Conservation (phyloP, 371 early-diverging fungal genomes). For the Mortierella sp. region DNA sequence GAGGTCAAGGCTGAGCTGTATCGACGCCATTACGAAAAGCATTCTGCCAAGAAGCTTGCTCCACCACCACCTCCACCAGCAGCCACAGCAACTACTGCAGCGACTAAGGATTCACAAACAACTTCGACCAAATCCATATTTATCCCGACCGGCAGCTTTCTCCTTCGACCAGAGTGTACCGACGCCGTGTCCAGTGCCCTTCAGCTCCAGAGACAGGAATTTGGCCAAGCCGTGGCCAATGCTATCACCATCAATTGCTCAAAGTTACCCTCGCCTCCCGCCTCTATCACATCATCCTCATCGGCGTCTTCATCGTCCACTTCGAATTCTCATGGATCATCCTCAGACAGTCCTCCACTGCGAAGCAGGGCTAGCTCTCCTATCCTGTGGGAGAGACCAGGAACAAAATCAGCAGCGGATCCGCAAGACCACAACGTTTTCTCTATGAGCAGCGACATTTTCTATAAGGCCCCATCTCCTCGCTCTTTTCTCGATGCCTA, state of each 20-base stretch:
- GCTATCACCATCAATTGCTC: neutral
- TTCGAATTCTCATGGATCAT: neutral
- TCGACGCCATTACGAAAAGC: constrained; percentile 50
- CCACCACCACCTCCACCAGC: constrained; percentile 8
- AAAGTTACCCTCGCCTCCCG: neutral
- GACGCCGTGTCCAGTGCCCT: neutral
- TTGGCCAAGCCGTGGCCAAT: constrained; percentile 1
- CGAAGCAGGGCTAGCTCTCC: constrained; percentile 10
- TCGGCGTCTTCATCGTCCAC: neutral
- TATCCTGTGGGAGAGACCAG: constrained; percentile 2
- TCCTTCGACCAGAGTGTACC: neutral
- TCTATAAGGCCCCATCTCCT: constrained; percentile 44
- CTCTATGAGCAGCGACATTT: constrained; percentile 41
- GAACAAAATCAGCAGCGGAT: constrained; percentile 1
- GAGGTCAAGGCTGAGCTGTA: constrained; percentile 55
- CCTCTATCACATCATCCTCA: neutral
- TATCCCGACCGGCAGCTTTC: constrained; percentile 7
- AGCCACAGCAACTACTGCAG: neutral
- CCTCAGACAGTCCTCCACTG: neutral
- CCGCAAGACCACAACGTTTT: constrained; percentile 27
- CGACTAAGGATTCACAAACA: neutral
- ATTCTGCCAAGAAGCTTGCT: constrained; percentile 23
- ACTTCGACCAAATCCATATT: constrained; percentile 4
- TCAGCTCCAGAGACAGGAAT: neutral
- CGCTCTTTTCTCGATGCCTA: constrained; percentile 26